phyloP scores from a whole-genome alignment of 768 basidiomycete species.

The Auricularia cornea region DNA sequence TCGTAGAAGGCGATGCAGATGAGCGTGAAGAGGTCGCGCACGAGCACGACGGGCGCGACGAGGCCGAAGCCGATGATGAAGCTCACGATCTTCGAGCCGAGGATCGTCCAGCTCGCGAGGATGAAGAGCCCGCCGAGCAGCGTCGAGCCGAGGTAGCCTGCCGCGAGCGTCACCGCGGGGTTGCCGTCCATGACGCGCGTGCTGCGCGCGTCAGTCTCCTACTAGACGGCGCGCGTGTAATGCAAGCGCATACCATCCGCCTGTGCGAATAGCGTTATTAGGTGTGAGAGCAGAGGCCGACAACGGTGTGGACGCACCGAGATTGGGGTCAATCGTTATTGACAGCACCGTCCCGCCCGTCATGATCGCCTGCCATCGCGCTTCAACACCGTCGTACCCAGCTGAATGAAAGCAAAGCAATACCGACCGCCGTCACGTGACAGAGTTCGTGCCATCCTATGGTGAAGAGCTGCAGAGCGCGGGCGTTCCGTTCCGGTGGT shows the following conservation, averaged over 20 bases:
- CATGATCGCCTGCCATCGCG: slow-evolving; percentile 52
- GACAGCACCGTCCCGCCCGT: slow-evolving; percentile 71
- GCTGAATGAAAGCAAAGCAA: background rate
- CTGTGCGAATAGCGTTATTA: slow-evolving; percentile 55
- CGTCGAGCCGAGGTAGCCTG: slow-evolving; percentile 75
- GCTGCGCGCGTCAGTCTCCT: background rate
- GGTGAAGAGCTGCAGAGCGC: slow-evolving; percentile 45
- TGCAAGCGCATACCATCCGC: background rate
- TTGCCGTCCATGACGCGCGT: slow-evolving; percentile 59
- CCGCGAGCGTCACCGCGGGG: slow-evolving; percentile 59
- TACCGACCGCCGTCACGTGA: slow-evolving; percentile 65
- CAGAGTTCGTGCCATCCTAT: slow-evolving; percentile 88
- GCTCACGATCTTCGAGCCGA: slow-evolving; percentile 83
- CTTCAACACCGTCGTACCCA: background rate
- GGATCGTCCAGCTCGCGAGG: slow-evolving; percentile 77
- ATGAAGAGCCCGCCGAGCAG: slow-evolving; percentile 77
- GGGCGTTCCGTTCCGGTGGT: background rate
- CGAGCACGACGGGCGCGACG: slow-evolving; percentile 75
- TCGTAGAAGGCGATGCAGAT: slow-evolving; percentile 51
- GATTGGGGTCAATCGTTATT: slow-evolving; percentile 77
- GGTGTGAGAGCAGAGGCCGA: slow-evolving; percentile 38
- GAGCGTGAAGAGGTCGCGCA: slow-evolving; percentile 46
- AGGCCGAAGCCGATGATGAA: slow-evolving; percentile 84
- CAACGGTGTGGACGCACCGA: slow-evolving; percentile 60
- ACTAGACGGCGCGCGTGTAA: background rate